These are phyloP conservation scores for Phytophthora multivora DNA, from an alignment of 352 stramenopile genomes.

Conservation along the genomic window DNA sequence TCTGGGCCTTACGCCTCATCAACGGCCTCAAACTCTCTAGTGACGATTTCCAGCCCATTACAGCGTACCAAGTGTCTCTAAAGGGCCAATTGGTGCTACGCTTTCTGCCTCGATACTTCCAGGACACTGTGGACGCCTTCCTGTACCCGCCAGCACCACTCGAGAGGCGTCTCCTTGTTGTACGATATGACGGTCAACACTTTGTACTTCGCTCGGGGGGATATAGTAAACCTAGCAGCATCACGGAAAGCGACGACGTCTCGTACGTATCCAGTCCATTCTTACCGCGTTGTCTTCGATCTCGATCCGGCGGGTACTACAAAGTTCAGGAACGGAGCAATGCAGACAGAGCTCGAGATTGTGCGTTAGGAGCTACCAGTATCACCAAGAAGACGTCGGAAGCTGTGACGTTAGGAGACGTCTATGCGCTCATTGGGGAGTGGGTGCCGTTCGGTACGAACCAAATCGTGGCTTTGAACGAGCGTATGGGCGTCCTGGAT, in stretches of 20 bases:
- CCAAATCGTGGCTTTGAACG: constrained; percentile 97
- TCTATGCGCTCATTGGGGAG: constrained; percentile 97
- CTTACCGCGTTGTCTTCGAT: constrained; percentile 95
- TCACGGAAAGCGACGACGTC: constrained; percentile 97
- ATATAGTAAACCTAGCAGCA: constrained; percentile 90
- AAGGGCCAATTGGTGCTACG: constrained; percentile 87
- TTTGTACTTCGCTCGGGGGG: constrained; percentile 80
- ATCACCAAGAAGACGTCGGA: constrained; percentile 93
- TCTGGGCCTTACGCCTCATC: constrained; percentile 92
- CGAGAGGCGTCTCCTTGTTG: constrained; percentile 52
- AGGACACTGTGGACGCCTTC: constrained; percentile 74
- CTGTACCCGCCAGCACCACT: constrained; percentile 54
- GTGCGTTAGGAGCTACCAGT: constrained; percentile 73
- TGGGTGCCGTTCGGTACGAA: constrained; percentile 98
- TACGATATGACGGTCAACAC: constrained; percentile 71
- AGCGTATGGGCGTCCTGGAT: constrained; percentile 96
- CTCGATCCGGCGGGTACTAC: constrained; percentile 71
- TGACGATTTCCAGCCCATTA: constrained; percentile 94
- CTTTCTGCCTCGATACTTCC: constrained; percentile 75
- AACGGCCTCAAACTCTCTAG: constrained; percentile 95
- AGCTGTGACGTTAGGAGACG: constrained; percentile 94
- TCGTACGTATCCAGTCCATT: constrained; percentile 98
- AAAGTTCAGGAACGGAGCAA: constrained; percentile 91
- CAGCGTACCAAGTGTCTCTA: constrained; percentile 95
- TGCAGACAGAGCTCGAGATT: constrained; percentile 89